A percentile compares a stretch with the other conserved stretches of the same genome.
phyloP scores from a whole-genome alignment of 2,329 filamentous ascomycete species.

The Phaeosphaeriaceae sp. region DNA sequence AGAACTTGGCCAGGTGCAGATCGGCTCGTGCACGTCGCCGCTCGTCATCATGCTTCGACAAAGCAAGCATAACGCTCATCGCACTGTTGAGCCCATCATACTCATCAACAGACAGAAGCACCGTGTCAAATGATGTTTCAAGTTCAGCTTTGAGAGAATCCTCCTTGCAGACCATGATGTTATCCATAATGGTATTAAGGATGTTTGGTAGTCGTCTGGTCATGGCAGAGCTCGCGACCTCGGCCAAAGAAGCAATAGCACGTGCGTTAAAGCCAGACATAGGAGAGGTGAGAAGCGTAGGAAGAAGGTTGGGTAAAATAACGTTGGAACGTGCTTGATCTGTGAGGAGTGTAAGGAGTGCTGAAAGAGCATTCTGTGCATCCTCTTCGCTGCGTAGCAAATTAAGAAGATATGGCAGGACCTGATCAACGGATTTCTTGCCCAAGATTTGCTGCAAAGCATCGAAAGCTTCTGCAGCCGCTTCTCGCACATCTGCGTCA shows the following conservation, averaged over 20 bases:
- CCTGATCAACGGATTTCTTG: slow-evolving; percentile 93
- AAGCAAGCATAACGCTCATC: slow-evolving; percentile 88
- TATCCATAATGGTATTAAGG: slow-evolving; percentile 92
- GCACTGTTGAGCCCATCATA: slow-evolving; percentile 93
- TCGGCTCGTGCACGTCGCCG: slow-evolving; percentile 79
- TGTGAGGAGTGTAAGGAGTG: slow-evolving; percentile 90
- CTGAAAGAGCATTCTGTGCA: slow-evolving; percentile 90
- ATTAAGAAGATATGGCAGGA: slow-evolving; percentile 88
- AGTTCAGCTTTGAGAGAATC: slow-evolving; percentile 77
- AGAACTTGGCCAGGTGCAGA: slow-evolving; percentile 84
- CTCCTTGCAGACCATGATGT: slow-evolving; percentile 79
- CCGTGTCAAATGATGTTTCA: slow-evolving; percentile 81
- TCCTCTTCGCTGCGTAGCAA: slow-evolving; percentile 85
- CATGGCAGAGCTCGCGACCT: slow-evolving; percentile 90
- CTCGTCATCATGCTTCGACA: slow-evolving; percentile 94
- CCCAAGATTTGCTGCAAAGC: slow-evolving; percentile 91
- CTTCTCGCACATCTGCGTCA: slow-evolving; percentile 88
- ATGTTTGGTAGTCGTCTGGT: slow-evolving; percentile 87
- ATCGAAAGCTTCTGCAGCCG: slow-evolving; percentile 96
- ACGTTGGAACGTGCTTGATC: slow-evolving; percentile 94
- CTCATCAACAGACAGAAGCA: slow-evolving; percentile 92
- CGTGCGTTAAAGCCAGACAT: slow-evolving; percentile 95
- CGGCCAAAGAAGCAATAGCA: slow-evolving; percentile 88
- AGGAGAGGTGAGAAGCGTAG: slow-evolving; percentile 86
- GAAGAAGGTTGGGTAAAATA: slow-evolving; percentile 94